These are phyloP conservation scores for Volvox reticuliferus DNA, from an alignment of 139 green algal species.

Conservation along the genomic window DNA sequence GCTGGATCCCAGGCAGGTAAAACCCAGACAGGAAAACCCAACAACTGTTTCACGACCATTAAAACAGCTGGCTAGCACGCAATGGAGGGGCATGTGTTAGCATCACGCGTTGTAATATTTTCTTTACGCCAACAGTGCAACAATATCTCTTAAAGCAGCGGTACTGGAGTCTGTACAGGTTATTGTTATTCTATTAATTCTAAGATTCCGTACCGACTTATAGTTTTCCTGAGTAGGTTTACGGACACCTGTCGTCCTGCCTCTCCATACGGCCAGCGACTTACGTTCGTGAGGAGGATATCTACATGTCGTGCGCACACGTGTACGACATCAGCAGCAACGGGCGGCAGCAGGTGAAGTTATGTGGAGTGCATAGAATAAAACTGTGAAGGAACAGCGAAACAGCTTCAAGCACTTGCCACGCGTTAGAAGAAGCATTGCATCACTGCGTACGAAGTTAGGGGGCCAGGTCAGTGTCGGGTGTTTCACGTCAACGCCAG, in stretches of 20 bases:
- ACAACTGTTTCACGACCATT: background rate
- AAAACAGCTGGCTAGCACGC: background rate
- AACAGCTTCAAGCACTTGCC: background rate
- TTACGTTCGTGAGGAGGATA: conserved; percentile 17
- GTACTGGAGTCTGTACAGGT: too few species aligned
- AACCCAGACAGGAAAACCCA: too few species aligned
- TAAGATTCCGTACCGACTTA: background rate
- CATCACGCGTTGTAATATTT: background rate
- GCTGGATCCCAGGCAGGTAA: too few species aligned
- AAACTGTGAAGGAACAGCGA: background rate
- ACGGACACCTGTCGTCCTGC: conserved; percentile 57
- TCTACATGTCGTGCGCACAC: background rate
- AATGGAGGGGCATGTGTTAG: background rate
- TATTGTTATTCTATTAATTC: background rate
- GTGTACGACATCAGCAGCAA: background rate
- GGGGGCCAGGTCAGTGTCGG: too few species aligned
- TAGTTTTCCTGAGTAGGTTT: conserved; percentile 36
- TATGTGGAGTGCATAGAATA: background rate
- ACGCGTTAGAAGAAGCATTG: background rate
- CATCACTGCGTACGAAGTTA: background rate
- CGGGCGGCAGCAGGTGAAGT: background rate
- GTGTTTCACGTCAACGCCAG: too few species aligned
- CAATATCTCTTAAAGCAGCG: background rate
- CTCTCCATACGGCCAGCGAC: conserved; percentile 57
- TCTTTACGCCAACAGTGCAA: background rate